Base-by-base conservation (phyloP, 768 basidiomycete genomes). In the Boletus subparvulus region DNA sequence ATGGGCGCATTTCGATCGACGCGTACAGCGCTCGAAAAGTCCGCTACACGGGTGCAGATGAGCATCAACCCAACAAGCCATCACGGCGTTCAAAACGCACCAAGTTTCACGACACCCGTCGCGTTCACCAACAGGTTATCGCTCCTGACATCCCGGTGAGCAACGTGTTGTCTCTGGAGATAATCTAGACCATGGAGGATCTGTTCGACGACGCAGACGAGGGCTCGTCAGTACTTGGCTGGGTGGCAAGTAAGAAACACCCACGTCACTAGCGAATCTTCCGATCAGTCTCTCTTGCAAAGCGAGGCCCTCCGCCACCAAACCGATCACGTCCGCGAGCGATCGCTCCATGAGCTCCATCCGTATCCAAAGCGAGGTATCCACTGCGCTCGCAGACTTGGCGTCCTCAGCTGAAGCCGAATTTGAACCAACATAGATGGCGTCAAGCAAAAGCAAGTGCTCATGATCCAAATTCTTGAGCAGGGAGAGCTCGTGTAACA, bases 301-400 rank as follows among this genome's bases (percentile, higher is more conserved):
- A 62, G 80, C 76, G 37, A 91, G 69, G 0, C 88, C 89, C 57
- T 83, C 77, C 13, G 75, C 80, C 8, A 82, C 82, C 19, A 92
- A 70, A 16, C 77, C 82, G 16, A 93, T 77, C 45, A 94, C 80
- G 68, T 94, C 92, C 63, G 92, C 92, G 61, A 94, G 74, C 67
- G 90, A 92, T 59, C 90, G 79, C 64, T 92, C 90, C 91, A 94
- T 92, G 33, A 93, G 81, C 69, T 92, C 90, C 92, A 94, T 94
- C 59, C 86, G 77, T 47, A 94, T 86, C 92, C 92, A 94, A 37
- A 94, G 71, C 55, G 84, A 80, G 59, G 83, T 83, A 55, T 85
- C 85, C 21, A 73, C 61, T 8, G 30, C 35, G 4, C 32, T 28
- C 4, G 58, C 51, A 28, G 47, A 53, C 21, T 51, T 47, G 3